Percentiles rank a stretch among this genome's conserved stretches.
Evolutionary conservation across 495 filamentous ascomycete species (phyloP).

Genomic region (Rusavskia elegans): DNA sequence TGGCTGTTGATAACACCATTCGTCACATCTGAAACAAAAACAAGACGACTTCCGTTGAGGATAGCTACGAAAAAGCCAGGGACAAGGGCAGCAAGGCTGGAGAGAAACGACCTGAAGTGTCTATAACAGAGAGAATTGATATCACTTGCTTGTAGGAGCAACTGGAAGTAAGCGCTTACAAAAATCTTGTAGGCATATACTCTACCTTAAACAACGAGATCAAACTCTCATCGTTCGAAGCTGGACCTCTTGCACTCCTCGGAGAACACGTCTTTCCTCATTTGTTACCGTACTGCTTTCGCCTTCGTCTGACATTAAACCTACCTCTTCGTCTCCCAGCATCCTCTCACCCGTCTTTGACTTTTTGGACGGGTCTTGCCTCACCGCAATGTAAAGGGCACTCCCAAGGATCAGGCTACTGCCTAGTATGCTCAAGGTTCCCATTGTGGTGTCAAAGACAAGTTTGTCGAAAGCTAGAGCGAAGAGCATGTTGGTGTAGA

Average conservation of each 20-base stretch:
- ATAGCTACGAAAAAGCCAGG: too few species aligned
- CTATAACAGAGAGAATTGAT: too few species aligned
- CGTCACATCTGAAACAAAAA: too few species aligned
- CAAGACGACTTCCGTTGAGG: too few species aligned
- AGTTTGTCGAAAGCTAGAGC: constrained; percentile 68
- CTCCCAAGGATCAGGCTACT: constrained; percentile 66
- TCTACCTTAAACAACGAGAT: not conserved
- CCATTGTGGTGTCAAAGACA: constrained; percentile 58
- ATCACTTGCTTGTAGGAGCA: too few species aligned
- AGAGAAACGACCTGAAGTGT: too few species aligned
- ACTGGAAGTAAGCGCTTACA: too few species aligned
- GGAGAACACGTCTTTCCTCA: constrained; percentile 2
- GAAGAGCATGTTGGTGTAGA: constrained; percentile 87
- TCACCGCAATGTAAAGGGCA: constrained; percentile 63
- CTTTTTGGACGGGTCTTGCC: constrained; percentile 11
- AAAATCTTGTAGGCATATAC: not conserved
- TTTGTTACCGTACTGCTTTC: not conserved
- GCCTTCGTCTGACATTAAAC: constrained; percentile 3
- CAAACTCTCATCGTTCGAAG: constrained; percentile 9
- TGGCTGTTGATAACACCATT: too few species aligned
- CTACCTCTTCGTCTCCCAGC: constrained; percentile 4
- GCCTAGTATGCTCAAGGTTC: constrained; percentile 49
- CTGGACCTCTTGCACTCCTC: constrained; percentile 13
- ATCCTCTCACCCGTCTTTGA: not conserved
- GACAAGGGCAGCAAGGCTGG: too few species aligned